Evolutionary conservation across 2,329 filamentous ascomycete species (phyloP), one percentile per base, ranked within the genome.

Genomic region (Aspergillus japonicus): DNA sequence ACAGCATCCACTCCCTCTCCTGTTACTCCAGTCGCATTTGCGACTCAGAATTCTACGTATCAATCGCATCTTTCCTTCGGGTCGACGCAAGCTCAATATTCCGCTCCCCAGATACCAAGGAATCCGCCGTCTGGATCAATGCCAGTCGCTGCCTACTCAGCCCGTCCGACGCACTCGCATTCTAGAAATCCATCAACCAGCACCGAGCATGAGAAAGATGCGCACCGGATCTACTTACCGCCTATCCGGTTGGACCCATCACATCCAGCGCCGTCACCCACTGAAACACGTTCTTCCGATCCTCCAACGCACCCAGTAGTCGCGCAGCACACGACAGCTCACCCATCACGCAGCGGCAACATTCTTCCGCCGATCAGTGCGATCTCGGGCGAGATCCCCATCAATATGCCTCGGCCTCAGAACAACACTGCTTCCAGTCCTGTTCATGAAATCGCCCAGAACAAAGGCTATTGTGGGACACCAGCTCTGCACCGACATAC

Each of bases 31-130:
- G 67, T 71, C 12, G 50, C 58, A 14, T 50, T 62, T 19, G 54
- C 62, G 14, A 52, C 65, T 24, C 65, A 64, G 26, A 56, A 60
- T 23, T 56, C 68, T 4, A 66, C 67, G 21, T 75, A 75, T 54
- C 68, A 68, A 65, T 81, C 66, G 65, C 81, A 80, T 56, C 66
- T 80, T 23, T 70, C 75, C 11, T 80, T 80, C 61, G 76, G 77
- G 12, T 72, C 76, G 44, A 69, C 73, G 5, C 75, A 75, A 33
- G 63, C 69, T 8, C 74, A 75, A 31, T 83, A 82, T 63, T 73
- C 76, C 47, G 74, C 78, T 44, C 72, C 75, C 48, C 74, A 72
- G 48, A 76, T 74, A 47, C 69, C 75, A n/a, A 74, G 78, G 11
- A 76, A 77, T n/a, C 75, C 79, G 2, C 80, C 81, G 21, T 66